Base-by-base conservation (phyloP, 331 rosid genomes). In the Saraca asoca region DNA sequence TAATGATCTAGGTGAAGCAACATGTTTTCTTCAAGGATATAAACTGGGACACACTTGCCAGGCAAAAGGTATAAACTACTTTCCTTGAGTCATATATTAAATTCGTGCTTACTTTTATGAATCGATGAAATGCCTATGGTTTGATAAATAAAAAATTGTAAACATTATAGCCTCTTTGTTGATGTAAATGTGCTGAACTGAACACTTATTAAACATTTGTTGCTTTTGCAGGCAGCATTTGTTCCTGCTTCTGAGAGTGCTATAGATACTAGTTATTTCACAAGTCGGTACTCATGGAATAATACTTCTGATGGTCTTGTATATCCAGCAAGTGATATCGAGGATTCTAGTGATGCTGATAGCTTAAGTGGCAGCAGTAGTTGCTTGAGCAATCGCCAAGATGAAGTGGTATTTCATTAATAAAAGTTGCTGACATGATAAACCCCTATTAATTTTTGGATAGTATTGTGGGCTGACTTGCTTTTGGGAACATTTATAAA, bases 31-130 rank as follows among this genome's bases (percentile, higher is more conserved):
- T 90, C 78, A 94, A 94, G 84, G 90, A 94, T 77, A 83, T 90
- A 67, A 94, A 90, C 84, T 94, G 98, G 98, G 97, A 90, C 71
- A 94, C 98, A 12, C 96, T 94, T 70, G 97, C 98, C 67, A 75
- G 97, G 72, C 98, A 94, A 85, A 94, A 94, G 89, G 98, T 93
- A 71, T 17, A 75, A 52, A 18, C 29, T 37, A 45, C 45, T 68
- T 60, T 62, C 31, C 15, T 16, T 34, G 10, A 52, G 77, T 64
- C 29, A 24, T 24, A 24, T 24, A 24, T 24, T 24, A 24, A 24
- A 24, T 24, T 24, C 2, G 31, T 24, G 31, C 31, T 3, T 24
- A 24, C 31, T 24, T 24, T 24, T 24, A 24, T 24, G 31, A 24
- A 24, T 24, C 31, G 3, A 24, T 3, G 31, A 24, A 24, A 24